Percentiles rank a stretch among this genome's conserved stretches.
Conservation (phyloP, 139 green algal species). For the Penium margaritaceum region DNA sequence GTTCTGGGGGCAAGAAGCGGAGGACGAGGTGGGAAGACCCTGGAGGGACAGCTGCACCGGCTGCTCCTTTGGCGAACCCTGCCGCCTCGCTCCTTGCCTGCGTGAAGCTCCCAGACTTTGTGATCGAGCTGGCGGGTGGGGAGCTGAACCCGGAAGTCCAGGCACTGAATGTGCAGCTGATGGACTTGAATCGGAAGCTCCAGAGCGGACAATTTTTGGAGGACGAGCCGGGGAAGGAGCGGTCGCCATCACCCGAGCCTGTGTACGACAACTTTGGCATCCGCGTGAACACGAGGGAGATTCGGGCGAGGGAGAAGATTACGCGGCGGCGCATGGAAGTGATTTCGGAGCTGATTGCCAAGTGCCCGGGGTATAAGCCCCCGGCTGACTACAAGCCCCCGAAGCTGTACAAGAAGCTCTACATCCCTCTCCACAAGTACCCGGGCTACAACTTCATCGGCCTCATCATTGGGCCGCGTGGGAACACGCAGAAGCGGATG, state of each 20-base stretch:
- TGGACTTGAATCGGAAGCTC: conserved; percentile 53
- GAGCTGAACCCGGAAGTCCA: conserved; percentile 52
- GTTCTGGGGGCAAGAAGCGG: conserved; percentile 34
- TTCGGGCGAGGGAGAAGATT: conserved; percentile 72
- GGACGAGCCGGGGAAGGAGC: conserved; percentile 61
- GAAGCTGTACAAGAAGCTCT: conserved; percentile 80
- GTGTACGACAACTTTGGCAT: conserved; percentile 82
- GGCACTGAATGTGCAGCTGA: conserved; percentile 44
- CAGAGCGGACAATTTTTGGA: conserved; percentile 31
- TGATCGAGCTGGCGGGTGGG: conserved; percentile 51
- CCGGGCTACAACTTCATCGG: conserved; percentile 96
- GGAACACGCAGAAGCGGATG: conserved; percentile 98
- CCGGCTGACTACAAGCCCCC: conserved; percentile 76
- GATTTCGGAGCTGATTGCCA: conserved; percentile 86
- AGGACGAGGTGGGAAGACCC: conserved; percentile 55
- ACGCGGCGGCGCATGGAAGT: conserved; percentile 57
- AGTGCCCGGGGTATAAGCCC: conserved; percentile 72
- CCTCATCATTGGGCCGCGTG: conserved; percentile 96
- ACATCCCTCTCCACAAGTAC: conserved; percentile 82
- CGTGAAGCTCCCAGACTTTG: conserved; percentile 50
- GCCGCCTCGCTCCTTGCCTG: conserved; percentile 11
- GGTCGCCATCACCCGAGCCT: conserved; percentile 80
- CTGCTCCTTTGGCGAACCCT: conserved; percentile 1
- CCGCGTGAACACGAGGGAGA: conserved; percentile 82
- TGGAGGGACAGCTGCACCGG: background rate